phyloP scores from a whole-genome alignment of 208 protist species.

The Strigomonas culicis region DNA sequence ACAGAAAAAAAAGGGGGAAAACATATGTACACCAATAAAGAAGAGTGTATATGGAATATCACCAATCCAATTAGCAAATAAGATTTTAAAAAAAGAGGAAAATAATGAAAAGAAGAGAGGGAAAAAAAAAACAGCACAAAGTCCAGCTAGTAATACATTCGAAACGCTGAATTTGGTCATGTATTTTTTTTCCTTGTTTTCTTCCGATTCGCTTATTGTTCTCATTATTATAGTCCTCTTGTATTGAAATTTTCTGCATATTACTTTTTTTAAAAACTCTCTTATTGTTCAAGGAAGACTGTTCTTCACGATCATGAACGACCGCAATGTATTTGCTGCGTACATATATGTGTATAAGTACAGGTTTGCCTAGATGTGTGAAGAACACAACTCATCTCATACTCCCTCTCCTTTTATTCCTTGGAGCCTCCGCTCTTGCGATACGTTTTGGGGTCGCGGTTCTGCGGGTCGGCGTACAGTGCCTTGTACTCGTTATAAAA shows the following conservation, averaged over 20 bases:
- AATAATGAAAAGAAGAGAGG: slow-evolving; percentile 14
- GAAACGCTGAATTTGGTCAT: neutral
- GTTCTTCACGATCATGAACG: too few species aligned
- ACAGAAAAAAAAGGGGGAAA: slow-evolving; percentile 8
- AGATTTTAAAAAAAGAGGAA: slow-evolving; percentile 2
- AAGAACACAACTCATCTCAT: too few species aligned
- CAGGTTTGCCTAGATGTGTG: too few species aligned
- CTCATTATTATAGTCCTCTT: slow-evolving; percentile 10
- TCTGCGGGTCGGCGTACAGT: slow-evolving; percentile 39
- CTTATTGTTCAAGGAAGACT: too few species aligned
- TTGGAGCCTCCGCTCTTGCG: slow-evolving; percentile 23
- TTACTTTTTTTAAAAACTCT: too few species aligned
- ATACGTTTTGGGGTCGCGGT: slow-evolving; percentile 50
- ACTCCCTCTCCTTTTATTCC: too few species aligned
- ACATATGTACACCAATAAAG: neutral
- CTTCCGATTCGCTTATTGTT: slow-evolving; percentile 11
- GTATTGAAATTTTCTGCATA: neutral
- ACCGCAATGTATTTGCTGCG: too few species aligned
- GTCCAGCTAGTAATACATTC: neutral
- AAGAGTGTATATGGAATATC: neutral
- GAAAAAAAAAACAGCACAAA: slow-evolving; percentile 8
- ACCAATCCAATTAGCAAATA: neutral
- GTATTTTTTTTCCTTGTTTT: slow-evolving; percentile 16
- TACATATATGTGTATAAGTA: too few species aligned
- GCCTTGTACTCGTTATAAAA: slow-evolving; percentile 57